Base-by-base conservation (phyloP, 345 rosid species). In the Euphorbia tirucalli region DNA sequence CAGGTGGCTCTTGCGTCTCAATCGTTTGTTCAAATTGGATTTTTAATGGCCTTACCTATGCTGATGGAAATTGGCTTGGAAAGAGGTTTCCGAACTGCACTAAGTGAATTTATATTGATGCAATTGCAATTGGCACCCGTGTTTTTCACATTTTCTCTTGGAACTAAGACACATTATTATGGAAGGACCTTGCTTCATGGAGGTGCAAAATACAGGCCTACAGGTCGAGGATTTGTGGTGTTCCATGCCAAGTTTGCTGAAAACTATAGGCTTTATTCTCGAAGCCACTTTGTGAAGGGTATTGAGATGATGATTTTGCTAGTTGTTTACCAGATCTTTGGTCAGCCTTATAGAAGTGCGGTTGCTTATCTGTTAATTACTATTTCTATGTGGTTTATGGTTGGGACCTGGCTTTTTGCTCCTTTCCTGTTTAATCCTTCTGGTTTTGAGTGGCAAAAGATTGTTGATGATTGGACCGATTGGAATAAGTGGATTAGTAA, bases 211-310 rank as follows among this genome's bases (percentile, higher is more conserved):
- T 96, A 93, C 76, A 87, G 99, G 84, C 74, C 93, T 28, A 96
- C 99, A 66, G 99, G 99, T 70, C 87, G 99, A 73, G 98, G 99
- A 3, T 96, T 96, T 75, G 99, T 96, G 48, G 98, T 96, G 81
- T 96, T 96, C 71, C 99, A 96, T 74, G 99, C 99, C 71, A 96
- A 96, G 81, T 96, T 96, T 83, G 99, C 99, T 59, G 99, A 96
- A 52, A 96, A 96, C 69, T 96, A 96, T 74, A 83, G 99, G 83
- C 91, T 96, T 19, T 96, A 93, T 79, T 96, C 99, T 24, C 90
- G 99, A 22, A 96, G 99, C 80, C 99, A 96, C 79, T 96, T 96
- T 77, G 99, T 96, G 6, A 93, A 93, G 82, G 99, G 98, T 39
- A 86, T 93, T 61, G 99, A 96, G 85, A 83, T 96, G 93, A 86